phyloP scores from a whole-genome alignment of 495 filamentous ascomycete species.

The Tuber borchii region DNA sequence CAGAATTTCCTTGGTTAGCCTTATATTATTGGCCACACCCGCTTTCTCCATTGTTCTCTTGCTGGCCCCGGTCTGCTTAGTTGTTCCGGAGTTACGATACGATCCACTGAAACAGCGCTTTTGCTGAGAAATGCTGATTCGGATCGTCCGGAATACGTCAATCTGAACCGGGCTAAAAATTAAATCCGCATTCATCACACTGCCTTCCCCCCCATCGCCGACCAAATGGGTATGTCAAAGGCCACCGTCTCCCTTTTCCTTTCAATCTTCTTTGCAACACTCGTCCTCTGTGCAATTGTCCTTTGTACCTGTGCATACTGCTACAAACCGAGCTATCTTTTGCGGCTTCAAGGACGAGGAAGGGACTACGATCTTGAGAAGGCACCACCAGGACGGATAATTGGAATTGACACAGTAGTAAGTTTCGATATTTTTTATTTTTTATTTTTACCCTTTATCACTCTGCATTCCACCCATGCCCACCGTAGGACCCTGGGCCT shows the following conservation, averaged over 20 bases:
- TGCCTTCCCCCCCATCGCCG: not conserved
- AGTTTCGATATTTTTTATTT: conserved; percentile 19
- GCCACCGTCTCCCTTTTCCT: conserved; percentile 38
- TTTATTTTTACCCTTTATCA: not conserved
- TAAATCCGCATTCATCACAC: conserved; percentile 17
- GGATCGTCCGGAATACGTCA: conserved; percentile 32
- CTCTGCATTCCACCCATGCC: not conserved
- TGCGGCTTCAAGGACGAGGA: conserved; percentile 15
- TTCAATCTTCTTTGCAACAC: conserved; percentile 39
- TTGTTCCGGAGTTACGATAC: conserved; percentile 4
- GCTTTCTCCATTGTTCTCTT: conserved; percentile 5
- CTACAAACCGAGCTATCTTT: conserved; percentile 35
- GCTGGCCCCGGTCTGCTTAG: conserved; percentile 1
- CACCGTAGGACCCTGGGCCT: not conserved
- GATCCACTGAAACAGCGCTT: conserved; percentile 2
- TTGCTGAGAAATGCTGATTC: conserved; percentile 32
- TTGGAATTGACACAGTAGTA: conserved; percentile 26
- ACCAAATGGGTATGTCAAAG: conserved; percentile 40
- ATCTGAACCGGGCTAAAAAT: conserved; percentile 25
- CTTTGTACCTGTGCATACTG: conserved; percentile 41
- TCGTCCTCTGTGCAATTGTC: conserved; percentile 39
- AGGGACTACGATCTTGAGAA: conserved; percentile 28
- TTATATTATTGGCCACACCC: conserved; percentile 1
- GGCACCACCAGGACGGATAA: conserved; percentile 30
- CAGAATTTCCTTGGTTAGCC: not conserved